phyloP scores from a whole-genome alignment of 2,329 filamentous ascomycete genomes.

The Talaromyces pinophilus region DNA sequence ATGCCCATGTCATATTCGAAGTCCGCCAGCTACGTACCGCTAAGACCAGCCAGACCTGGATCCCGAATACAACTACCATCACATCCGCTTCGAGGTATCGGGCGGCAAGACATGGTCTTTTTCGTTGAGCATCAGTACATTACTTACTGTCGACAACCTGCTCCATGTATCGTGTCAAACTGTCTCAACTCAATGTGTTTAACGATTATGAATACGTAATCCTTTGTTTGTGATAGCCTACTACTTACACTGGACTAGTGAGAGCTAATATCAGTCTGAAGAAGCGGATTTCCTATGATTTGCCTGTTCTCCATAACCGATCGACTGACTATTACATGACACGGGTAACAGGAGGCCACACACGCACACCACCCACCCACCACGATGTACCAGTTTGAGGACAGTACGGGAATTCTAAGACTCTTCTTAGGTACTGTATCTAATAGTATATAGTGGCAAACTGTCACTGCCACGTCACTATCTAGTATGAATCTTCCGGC shows the following conservation, averaged over 20 bases:
- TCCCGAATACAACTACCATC: background rate
- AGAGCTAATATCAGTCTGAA: background rate
- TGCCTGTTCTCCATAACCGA: background rate
- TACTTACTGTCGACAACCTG: background rate
- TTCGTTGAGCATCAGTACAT: background rate
- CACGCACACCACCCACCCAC: background rate
- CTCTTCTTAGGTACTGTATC: background rate
- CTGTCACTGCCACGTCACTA: conserved; percentile 1
- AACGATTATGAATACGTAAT: too few relatives aligned
- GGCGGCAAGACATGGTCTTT: background rate
- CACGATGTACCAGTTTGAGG: background rate
- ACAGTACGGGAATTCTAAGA: background rate
- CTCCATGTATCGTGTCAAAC: background rate
- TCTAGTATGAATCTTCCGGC: background rate
- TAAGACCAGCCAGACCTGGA: too few relatives aligned
- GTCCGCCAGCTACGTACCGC: background rate
- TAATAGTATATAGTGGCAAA: background rate
- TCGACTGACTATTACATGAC: background rate
- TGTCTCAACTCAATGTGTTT: too few relatives aligned
- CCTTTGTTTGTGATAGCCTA: background rate
- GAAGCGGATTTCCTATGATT: background rate
- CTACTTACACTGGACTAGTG: background rate
- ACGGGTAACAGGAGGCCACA: background rate
- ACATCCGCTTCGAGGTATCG: background rate
- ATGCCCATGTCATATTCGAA: background rate